Evolutionary conservation across 2,329 filamentous ascomycete genomes (phyloP).

Genomic region (Pseudopithomyces maydicus): DNA sequence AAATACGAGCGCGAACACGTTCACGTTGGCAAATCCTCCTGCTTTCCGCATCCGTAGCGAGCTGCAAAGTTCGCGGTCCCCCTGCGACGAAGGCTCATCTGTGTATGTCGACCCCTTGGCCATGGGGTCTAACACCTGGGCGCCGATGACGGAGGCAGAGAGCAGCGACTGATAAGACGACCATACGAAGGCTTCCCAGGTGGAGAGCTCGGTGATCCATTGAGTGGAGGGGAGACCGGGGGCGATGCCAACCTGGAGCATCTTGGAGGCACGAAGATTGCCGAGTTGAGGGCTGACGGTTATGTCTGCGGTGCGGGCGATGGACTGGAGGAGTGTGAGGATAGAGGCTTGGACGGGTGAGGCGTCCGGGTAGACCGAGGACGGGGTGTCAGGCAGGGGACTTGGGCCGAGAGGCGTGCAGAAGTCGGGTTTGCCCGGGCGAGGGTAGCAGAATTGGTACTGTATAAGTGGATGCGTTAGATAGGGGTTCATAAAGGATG

Average conservation of each 20-base stretch:
- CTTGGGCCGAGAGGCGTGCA: conserved; percentile 12
- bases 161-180: conserved; percentile 17
- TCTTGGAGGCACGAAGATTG: conserved; percentile 10
- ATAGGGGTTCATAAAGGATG: not conserved
- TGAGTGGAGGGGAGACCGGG: conserved; percentile 19
- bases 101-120: not conserved
- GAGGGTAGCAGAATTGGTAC: conserved; percentile 16
- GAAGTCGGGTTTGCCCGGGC: conserved; percentile 7
- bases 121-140: not conserved
- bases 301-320: not conserved
- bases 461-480: not conserved
- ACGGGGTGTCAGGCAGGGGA: conserved; percentile 7
- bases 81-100: conserved; percentile 1
- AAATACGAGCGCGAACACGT: conserved; percentile 27
- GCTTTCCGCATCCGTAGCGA: conserved; percentile 22
- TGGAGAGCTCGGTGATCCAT: conserved; percentile 24
- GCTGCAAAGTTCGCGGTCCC: conserved; percentile 19
- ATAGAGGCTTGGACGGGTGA: conserved; percentile 16
- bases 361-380: conserved; percentile 15
- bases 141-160: conserved; percentile 19
- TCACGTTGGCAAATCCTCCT: conserved; percentile 28
- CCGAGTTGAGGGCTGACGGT: not conserved
- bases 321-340: conserved; percentile 5
- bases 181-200: conserved; percentile 24
- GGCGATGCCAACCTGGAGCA: not conserved